These are phyloP conservation scores for Hypoxylon sp. DNA, from an alignment of 2,329 filamentous ascomycete species.

Conservation along the genomic window DNA sequence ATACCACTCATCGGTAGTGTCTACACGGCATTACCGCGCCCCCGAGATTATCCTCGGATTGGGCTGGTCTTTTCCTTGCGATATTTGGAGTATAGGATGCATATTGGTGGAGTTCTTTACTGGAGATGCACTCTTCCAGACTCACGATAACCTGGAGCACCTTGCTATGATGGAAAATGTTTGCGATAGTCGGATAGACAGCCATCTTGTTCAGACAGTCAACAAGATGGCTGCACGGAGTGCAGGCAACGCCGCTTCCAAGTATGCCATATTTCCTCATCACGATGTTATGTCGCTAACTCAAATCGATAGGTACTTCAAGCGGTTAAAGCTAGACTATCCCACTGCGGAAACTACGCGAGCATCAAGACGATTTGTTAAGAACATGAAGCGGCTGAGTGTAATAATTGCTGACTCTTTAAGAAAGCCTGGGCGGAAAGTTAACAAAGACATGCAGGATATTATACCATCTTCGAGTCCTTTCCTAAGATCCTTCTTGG, in stretches of 20 bases:
- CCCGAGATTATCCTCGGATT: slow-evolving; percentile 78
- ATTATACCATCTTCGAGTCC: slow-evolving; percentile 71
- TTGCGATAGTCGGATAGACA: slow-evolving; percentile 69
- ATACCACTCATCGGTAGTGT: slow-evolving; percentile 78
- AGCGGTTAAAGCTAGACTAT: slow-evolving; percentile 73
- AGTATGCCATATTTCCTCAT: slow-evolving; percentile 58
- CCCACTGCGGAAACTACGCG: slow-evolving; percentile 72
- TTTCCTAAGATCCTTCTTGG: slow-evolving; percentile 72
- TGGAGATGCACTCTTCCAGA: slow-evolving; percentile 77
- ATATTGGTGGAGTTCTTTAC: slow-evolving; percentile 80
- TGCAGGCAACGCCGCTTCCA: slow-evolving; percentile 70
- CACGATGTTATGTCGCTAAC: slow-evolving; percentile 48
- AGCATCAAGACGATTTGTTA: slow-evolving; percentile 74
- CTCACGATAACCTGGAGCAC: slow-evolving; percentile 78
- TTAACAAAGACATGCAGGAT: slow-evolving; percentile 60
- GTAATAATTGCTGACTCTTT: slow-evolving; percentile 56
- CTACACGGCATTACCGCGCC: slow-evolving; percentile 75
- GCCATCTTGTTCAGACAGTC: slow-evolving; percentile 67
- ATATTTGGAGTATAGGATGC: slow-evolving; percentile 80
- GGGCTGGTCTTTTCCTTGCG: slow-evolving; percentile 78
- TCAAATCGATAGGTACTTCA: slow-evolving; percentile 68
- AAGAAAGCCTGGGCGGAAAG: slow-evolving; percentile 4
- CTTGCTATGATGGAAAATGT: slow-evolving; percentile 82
- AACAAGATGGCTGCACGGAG: slow-evolving; percentile 68
- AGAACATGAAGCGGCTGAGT: slow-evolving; percentile 76